Base-by-base conservation (phyloP, 352 stramenopile genomes). In the Phytophthora rubi region DNA sequence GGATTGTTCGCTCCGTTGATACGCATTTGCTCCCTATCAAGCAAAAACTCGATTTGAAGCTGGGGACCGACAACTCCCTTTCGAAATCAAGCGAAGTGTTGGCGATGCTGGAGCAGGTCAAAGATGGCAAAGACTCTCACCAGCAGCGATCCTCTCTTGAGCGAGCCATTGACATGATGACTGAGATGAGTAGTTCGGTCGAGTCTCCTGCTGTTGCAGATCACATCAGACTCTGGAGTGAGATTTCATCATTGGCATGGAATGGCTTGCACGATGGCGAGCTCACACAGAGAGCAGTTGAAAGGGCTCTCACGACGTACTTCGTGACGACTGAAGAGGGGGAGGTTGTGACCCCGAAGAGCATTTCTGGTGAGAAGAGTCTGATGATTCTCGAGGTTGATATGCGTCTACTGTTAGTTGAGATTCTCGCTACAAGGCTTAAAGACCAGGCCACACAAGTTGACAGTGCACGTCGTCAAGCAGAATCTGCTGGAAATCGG, bases 81-180 rank as follows among this genome's bases (percentile, higher is more conserved):
- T 77, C 64, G 0, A 48, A 64, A 4, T 75, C 86, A n/a, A 70
- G 87, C 21, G 66, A 80, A 71, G 77, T 94, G 1, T 59, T 83
- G 8, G 64, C 79, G 0, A 70, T 93, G 32, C 37, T 97, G 5
- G 91, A 97, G 56, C 87, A 96, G 51, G 66, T 91, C 4, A 86
- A 87, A 62, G 89, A 94, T 8, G 71, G 61, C 16, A 90, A 89
- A 32, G 86, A 95, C 30, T 49, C 23, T 2, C 60, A 73, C 0
- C 76, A 81, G 21, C 73, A 81, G 23, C 47, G 54, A 37, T 56
- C 52, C 15, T 70, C 61, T 13, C 37, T 86, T 13, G 49, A 59
- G 18, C 66, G 67, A 0, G 75, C 75, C 28, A 48, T 84, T 35
- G 63, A 70, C 33, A 21, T 62, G 44, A 72, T 80, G 66, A 60